These are phyloP conservation scores for Eucalyptus sp. DNA, from an alignment of 345 rosid genomes.

Conservation along the genomic window DNA sequence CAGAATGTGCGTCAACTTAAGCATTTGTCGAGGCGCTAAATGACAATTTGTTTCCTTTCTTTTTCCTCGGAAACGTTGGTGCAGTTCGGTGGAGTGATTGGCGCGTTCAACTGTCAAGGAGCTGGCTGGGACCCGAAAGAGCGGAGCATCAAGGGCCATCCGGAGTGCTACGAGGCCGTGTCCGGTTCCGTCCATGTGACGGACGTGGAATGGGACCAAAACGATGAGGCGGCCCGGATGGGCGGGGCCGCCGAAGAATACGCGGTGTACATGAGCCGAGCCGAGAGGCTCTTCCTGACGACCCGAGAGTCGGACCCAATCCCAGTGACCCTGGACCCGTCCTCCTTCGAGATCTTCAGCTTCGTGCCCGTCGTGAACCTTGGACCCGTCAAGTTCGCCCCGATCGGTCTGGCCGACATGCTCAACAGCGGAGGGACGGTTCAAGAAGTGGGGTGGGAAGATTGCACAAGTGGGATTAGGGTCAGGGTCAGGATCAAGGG, in stretches of 20 bases:
- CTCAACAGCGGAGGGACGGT: conserved; percentile 69
- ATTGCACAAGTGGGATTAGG: background rate
- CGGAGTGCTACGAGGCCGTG: conserved; percentile 52
- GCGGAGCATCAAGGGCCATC: conserved; percentile 35
- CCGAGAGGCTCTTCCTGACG: conserved; percentile 15
- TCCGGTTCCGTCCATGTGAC: conserved; percentile 39
- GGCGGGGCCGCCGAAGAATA: conserved; percentile 30
- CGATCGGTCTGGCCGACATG: conserved; percentile 57
- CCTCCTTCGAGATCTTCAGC: conserved; percentile 63
- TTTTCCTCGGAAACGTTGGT: background rate
- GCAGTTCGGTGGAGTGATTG: conserved; percentile 76
- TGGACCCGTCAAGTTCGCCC: conserved; percentile 34
- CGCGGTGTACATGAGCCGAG: conserved; percentile 37
- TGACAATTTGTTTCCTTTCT: background rate
- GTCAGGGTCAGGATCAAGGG: conserved; percentile 44
- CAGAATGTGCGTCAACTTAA: background rate
- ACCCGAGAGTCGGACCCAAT: conserved; percentile 29
- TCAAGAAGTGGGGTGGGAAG: conserved; percentile 18
- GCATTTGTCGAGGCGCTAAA: background rate
- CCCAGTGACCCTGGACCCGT: conserved; percentile 40
- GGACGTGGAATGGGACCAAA: conserved; percentile 83
- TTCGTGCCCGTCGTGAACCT: conserved; percentile 37
- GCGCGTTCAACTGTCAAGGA: conserved; percentile 93
- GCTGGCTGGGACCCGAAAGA: conserved; percentile 71
- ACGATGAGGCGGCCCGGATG: background rate